Evolutionary conservation across 2,329 filamentous ascomycete species (phyloP), one percentile per base, ranked within the genome.

Genomic region (Fusarium lyarnte): DNA sequence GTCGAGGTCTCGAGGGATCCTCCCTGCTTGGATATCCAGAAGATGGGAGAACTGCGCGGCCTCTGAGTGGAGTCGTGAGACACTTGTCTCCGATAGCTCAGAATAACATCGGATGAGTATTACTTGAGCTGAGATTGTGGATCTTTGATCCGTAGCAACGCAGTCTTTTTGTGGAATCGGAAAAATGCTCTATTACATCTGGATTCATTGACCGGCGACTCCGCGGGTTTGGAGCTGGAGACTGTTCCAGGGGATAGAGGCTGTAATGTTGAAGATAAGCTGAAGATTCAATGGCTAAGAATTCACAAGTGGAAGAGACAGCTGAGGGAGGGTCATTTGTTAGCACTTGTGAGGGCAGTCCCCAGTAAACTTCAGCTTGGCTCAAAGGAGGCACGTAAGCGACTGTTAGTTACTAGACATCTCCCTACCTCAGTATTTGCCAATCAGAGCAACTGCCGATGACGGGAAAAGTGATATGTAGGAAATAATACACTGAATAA

Each of bases 31-130:
- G 29, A 52, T 46, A 47, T 69, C 54, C 35, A 53, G 47, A 58
- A 67, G 29, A 63, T 45, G 57, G 58, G 59, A 65, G 58, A 64
- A 49, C 41, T 73, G 66, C 60, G 51, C 67, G 46, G 63, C 58
- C 60, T 62, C 46, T 55, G 54, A 41, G 75, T 69, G 75, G 68
- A 74, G 70, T 62, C 57, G 54, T 77, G 70, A 77, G 74, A 77
- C 75, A 75, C 41, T 75, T 75, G 74, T 77, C 67, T 73, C 62
- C 58, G 59, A 72, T 70, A 66, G 58, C 45, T 67, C 46, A 74
- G 70, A 68, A 74, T 35, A 67, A 47, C 66, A 53, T 61, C 41
- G 63, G 51, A 57, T 63, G 38, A 46, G 52, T 73, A 31, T 54
- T 63, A 41, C 23, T 55, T 52, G 54, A 53, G 54, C 52, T 73